Conservation (phyloP, 202 grass and related monocot genomes). For the Setaria viridis region DNA sequence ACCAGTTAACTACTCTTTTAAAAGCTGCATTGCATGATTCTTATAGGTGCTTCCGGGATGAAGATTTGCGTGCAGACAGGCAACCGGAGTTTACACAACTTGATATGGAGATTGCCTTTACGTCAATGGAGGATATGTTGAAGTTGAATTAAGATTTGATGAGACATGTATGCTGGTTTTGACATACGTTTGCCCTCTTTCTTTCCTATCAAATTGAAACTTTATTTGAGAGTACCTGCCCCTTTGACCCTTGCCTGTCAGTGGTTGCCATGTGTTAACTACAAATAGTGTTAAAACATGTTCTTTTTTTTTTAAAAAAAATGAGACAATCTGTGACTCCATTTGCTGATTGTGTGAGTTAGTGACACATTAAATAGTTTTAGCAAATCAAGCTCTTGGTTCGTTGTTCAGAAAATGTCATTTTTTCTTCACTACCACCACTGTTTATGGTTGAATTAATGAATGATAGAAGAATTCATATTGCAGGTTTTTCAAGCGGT, state of each 20-base stretch:
- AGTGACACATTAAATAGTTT: constrained; percentile 17
- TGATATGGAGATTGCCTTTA: constrained; percentile 98
- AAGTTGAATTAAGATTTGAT: constrained; percentile 95
- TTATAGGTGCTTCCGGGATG: constrained; percentile 93
- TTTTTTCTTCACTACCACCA: constrained; percentile 20
- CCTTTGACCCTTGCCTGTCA: neutral
- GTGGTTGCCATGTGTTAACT: neutral
- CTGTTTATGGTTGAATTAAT: constrained; percentile 41
- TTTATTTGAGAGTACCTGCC: neutral
- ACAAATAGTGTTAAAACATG: neutral
- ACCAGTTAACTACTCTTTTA: constrained; percentile 22
- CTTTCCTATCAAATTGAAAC: neutral
- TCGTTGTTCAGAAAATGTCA: neutral
- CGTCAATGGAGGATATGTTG: constrained; percentile 94
- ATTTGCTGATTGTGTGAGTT: constrained; percentile 8
- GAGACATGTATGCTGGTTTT: constrained; percentile 77
- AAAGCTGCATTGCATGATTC: constrained; percentile 34
- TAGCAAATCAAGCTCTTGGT: neutral
- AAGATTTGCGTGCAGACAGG: constrained; percentile 97
- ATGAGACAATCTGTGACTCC: neutral
- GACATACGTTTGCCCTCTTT: neutral
- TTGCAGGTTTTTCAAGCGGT: constrained; percentile 89
- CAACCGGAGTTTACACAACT: constrained; percentile 98
- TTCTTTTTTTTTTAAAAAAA: neutral
- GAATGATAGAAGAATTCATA: constrained; percentile 29